Percentiles rank a stretch among this genome's conserved stretches.
Conservation (phyloP, 805 yeast genomes). For the Kurtzmaniella cleridarum region DNA sequence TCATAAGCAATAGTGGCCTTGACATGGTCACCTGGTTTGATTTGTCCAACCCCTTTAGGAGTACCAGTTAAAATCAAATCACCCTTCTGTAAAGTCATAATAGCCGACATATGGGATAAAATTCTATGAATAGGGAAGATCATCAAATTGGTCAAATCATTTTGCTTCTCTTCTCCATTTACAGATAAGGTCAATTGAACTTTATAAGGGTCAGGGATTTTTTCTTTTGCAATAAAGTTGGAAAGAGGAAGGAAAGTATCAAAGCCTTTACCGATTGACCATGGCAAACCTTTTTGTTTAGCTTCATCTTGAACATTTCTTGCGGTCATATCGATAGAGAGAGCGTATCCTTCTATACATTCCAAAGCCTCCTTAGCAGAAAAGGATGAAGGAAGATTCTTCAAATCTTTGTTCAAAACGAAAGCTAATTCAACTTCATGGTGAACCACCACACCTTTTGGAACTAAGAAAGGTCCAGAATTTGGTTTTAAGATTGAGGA, state of each 20-base stretch:
- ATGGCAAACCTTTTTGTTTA: conserved; percentile 88
- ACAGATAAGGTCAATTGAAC: conserved; percentile 59
- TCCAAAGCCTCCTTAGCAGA: conserved; percentile 65
- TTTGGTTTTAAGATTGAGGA: conserved; percentile 59
- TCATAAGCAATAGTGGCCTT: conserved; percentile 56
- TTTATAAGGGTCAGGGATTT: conserved; percentile 69
- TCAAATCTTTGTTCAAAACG: conserved; percentile 57
- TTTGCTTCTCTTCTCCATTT: conserved; percentile 67
- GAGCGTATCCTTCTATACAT: conserved; percentile 78
- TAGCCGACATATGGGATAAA: conserved; percentile 72
- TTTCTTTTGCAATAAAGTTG: conserved; percentile 55
- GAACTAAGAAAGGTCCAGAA: conserved; percentile 76
- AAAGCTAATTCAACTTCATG: conserved; percentile 93
- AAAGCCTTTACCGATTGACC: conserved; percentile 95
- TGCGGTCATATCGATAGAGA: conserved; percentile 92
- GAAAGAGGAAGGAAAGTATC: conserved; percentile 95
- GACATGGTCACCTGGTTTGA: conserved; percentile 73
- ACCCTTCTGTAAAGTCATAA: conserved; percentile 88
- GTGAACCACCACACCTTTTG: conserved; percentile 74
- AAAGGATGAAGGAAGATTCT: conserved; percentile 57
- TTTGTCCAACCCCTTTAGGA: conserved; percentile 92
- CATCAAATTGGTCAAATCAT: conserved; percentile 78
- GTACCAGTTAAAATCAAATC: conserved; percentile 94
- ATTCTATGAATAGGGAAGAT: conserved; percentile 80
- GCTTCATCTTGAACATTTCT: conserved; percentile 95